Percentiles rank a stretch among this genome's conserved stretches.
Evolutionary conservation across 495 filamentous ascomycete species (phyloP).

Genomic region (Rhypophila decipiens): DNA sequence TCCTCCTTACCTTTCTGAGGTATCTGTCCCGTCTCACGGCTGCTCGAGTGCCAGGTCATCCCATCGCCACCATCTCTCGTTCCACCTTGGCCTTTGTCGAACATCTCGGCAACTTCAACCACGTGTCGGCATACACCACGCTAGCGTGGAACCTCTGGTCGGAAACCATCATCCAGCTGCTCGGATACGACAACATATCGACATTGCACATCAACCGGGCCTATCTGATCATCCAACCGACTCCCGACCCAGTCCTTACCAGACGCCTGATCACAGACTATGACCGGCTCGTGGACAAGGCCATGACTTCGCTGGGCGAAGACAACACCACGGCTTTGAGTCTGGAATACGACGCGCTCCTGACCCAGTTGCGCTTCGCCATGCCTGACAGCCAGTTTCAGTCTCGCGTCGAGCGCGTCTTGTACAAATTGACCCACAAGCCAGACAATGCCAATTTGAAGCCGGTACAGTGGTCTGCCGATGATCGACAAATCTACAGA

Average conservation of each 20-base stretch:
- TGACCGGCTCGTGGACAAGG: neutral
- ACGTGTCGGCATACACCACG: slow-evolving; percentile 1
- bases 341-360: slow-evolving; percentile 8
- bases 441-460: neutral
- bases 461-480: neutral
- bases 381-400: neutral
- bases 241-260: neutral
- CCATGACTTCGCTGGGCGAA: neutral
- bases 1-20: slow-evolving; percentile 8
- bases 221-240: slow-evolving; percentile 6
- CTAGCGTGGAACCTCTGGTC: slow-evolving; percentile 7
- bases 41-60: neutral
- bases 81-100: neutral
- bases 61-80: neutral
- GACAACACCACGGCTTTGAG: neutral
- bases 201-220: slow-evolving; percentile 6
- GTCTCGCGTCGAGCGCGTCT: neutral
- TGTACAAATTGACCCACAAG: neutral
- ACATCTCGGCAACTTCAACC: neutral
- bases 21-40: slow-evolving; percentile 3
- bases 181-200: slow-evolving; percentile 2
- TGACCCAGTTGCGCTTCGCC: slow-evolving; percentile 3
- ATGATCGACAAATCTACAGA: slow-evolving; percentile 6
- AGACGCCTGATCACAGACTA: slow-evolving; percentile 1
- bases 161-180: slow-evolving; percentile 2